Base-by-base conservation (phyloP, 2,329 filamentous ascomycete genomes). In the Dissoconium aciculare region DNA sequence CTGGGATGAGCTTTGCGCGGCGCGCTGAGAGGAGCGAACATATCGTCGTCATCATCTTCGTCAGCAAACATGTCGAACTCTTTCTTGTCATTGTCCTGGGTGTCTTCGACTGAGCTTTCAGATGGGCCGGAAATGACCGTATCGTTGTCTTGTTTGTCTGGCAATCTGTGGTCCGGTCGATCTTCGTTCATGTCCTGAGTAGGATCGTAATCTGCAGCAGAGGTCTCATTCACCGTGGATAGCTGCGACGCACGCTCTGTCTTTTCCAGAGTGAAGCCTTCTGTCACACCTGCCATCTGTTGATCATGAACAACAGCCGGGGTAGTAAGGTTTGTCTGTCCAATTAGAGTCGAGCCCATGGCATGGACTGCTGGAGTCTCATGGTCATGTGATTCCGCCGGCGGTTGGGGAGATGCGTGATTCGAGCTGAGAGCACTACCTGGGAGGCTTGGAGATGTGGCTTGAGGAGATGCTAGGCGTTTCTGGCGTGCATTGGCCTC, bases 161-260 rank as follows among this genome's bases (percentile, higher is more conserved):
- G 36, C 5, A 38, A 40, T 38, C 47, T 51, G 32, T 46, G 43
- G 25, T 52, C 44, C 11, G 49, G 47, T 15, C 47, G 32, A 44
- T 93, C 84, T 53, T 91, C 81, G 52, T 78, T 67, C 79, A 87
- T 89, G 50, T 94, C 85, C 43, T 75, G 65, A 1, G 76, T 89
- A 1, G 85, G 85, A 49, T 93, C 82, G 52, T 93, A 93, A 54
- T 93, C 82, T 36, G 83, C 84, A 27, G 85, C 85, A n/a, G 84
- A 93, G 38, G 45, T 36, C 36, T 49, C 35, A 36, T 49, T 37
- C 15, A 38, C 36, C 24, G 45, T 40, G 21, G 19, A 23, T 23
- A 43, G 45, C 15, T 45, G 44, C 26, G 56, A 56, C 21, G 51
- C 55, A 12, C 55, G 39, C 16, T 54, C 52, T n/a, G 19, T n/a